Evolutionary conservation across 345 rosid species (phyloP), one percentile per base, ranked within the genome.

Genomic region (Eutrema japonicum): DNA sequence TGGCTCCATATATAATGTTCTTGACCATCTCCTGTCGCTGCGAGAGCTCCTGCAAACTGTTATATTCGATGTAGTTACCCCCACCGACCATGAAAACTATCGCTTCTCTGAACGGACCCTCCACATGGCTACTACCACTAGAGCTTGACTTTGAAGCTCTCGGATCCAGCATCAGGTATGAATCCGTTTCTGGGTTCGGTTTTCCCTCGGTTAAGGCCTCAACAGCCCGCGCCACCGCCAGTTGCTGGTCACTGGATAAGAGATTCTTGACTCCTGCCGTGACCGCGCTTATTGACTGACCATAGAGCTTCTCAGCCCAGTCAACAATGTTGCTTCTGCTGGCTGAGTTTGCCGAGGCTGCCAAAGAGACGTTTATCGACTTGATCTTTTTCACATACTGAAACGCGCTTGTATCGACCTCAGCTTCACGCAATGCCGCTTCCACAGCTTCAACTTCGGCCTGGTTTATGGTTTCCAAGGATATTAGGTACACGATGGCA

Each of bases 241-340:
- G 81, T 75, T 92, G 92, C 82, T 86, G 76, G 75, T 89, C 87
- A 60, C 82, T 75, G 40, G 93, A 81, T 33, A 89, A 77, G 40
- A 89, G 83, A 72, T 89, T 92, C 83, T 89, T 89, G 71, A 92
- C 88, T 70, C 97, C 96, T 6, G 93, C 96, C 2, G 97, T 88
- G 46, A 92, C 94, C 7, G 90, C 96, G 56, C 90, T 85, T 30
- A 92, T 76, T 10, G 96, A 91, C 76, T 87, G 96, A 64, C 90
- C 97, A 45, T 89, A 92, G 7, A 89, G 85, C 74, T 86, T 89
- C 79, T 85, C 94, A 43, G 96, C 97, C 94, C 97, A 92, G 74
- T 92, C 97, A 66, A 89, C 92, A 76, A 92, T 85, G 83, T 92
- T 88, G 67, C 73, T 89, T 80, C 88, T 81, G 67, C 90, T 88